Evolutionary conservation across 306 rosid species (phyloP).

Genomic region (Pueraria montana): DNA sequence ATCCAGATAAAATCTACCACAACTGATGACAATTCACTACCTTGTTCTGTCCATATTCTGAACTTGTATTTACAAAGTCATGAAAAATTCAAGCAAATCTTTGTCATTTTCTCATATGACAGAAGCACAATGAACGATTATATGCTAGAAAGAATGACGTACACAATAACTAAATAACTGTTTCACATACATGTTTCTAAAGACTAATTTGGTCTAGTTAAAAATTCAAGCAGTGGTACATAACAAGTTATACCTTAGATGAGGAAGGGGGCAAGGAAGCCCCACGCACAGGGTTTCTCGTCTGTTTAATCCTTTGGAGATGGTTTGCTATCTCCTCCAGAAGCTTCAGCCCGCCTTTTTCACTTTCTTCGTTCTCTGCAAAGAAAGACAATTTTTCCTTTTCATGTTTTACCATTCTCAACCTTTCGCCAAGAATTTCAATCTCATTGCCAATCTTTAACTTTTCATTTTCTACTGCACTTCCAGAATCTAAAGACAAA

Average conservation of each 20-base stretch:
- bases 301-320: conserved; percentile 49
- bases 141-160: conserved; percentile 32
- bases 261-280: conserved; percentile 58
- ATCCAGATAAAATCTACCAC: conserved; percentile 29
- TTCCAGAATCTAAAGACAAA: conserved; percentile 42
- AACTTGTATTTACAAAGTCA: conserved; percentile 10
- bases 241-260: conserved; percentile 59
- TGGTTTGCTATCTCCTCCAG: conserved; percentile 57
- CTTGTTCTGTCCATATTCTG: conserved; percentile 16
- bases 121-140: conserved; percentile 38
- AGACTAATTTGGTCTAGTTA: conserved; percentile 14
- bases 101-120: conserved; percentile 21
- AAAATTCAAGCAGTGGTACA: conserved; percentile 15
- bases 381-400: conserved; percentile 49
- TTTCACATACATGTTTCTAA: conserved; percentile 15
- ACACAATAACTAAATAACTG: conserved; percentile 37
- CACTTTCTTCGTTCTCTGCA: conserved; percentile 53
- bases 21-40: conserved; percentile 21
- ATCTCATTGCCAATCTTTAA: conserved; percentile 58
- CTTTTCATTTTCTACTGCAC: conserved; percentile 51
- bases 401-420: conserved; percentile 53
- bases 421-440: conserved; percentile 59
- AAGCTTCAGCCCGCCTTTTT: conserved; percentile 53
- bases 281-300: conserved; percentile 50
- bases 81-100: conserved; percentile 17